Percentiles rank a stretch among this genome's conserved stretches.
Conservation (phyloP, 2,329 filamentous ascomycete genomes). For the Fusarium verticillioides region DNA sequence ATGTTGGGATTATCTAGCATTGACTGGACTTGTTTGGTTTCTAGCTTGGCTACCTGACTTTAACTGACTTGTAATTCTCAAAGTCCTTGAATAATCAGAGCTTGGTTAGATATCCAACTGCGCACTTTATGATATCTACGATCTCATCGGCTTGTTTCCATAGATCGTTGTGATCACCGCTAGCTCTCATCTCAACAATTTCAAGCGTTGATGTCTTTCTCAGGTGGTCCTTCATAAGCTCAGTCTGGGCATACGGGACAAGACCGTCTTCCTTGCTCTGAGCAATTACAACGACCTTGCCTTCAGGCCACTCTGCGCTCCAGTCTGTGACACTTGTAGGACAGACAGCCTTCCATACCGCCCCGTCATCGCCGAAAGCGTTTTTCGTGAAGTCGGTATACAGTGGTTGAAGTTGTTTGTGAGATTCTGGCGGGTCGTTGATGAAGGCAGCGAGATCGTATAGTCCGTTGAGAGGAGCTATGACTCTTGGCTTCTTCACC, state of each 20-base stretch:
- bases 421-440: background rate
- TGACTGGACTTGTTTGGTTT: background rate
- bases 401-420: background rate
- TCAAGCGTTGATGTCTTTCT: background rate
- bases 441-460: slow-evolving; percentile 3
- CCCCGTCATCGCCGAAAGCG: background rate
- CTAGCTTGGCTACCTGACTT: background rate
- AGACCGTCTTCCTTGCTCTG: background rate
- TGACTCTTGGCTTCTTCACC: background rate
- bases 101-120: background rate
- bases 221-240: background rate
- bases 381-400: background rate
- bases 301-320: background rate
- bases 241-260: background rate
- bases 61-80: rapidly evolving
- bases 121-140: background rate
- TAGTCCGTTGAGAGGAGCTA: background rate
- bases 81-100: rapidly evolving
- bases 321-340: background rate
- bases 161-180: slow-evolving; percentile 2
- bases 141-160: background rate
- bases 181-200: background rate
- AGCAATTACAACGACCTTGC: background rate
- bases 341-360: background rate
- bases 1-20: background rate